Evolutionary conservation across 257 asterid species (phyloP).

Genomic region (Parsonsia alboflavescens): DNA sequence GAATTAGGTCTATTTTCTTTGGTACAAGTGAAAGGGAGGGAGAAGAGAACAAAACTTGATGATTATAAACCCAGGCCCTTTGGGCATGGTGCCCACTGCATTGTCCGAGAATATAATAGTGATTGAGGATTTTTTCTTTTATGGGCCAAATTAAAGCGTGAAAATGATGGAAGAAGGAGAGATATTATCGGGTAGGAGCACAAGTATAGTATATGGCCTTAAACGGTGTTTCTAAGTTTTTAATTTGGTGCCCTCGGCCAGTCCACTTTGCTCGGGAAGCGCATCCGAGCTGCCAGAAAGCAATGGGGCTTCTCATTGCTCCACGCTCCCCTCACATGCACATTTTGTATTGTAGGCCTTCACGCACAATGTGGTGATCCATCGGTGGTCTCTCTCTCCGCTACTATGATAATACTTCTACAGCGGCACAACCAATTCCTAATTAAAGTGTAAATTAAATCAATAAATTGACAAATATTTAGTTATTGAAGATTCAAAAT

Average conservation of each 20-base stretch:
- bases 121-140: neutral
- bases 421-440: no score
- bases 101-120: conserved; percentile 7
- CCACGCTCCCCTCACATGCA: conserved; percentile 33
- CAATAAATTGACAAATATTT: no score
- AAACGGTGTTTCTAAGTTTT: no score
- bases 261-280: conserved; percentile 51
- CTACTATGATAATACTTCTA: no score
- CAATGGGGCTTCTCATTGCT: conserved; percentile 30
- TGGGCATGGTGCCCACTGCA: neutral
- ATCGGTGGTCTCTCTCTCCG: neutral
- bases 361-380: neutral
- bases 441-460: no score
- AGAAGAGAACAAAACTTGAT: neutral
- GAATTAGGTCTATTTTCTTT: no score
- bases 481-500: no score
- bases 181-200: no score
- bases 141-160: neutral
- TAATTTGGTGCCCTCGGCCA: no score
- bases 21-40: neutral
- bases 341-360: neutral
- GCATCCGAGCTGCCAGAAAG: conserved; percentile 37
- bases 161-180: neutral
- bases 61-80: neutral
- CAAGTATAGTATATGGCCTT: no score